Conservation (phyloP, 2,329 filamentous ascomycete genomes). For the Apiospora phragmitis region DNA sequence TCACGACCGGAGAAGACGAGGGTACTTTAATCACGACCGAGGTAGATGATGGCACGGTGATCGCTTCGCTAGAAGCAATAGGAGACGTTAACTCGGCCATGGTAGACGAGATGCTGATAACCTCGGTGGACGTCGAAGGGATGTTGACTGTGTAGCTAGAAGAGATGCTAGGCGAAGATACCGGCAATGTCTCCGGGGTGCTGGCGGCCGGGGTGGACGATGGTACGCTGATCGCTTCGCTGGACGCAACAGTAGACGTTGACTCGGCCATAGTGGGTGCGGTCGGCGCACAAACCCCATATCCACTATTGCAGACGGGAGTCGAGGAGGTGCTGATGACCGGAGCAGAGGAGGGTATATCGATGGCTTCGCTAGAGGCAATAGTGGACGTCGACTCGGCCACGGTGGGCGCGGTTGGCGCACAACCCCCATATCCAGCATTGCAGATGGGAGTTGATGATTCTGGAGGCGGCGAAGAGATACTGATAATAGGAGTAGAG, state of each 20-base stretch:
- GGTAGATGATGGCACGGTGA: not conserved
- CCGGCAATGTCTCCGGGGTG: no score
- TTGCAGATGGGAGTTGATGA: not conserved
- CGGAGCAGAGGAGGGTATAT: no score
- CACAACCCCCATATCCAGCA: not conserved
- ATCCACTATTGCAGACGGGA: not conserved
- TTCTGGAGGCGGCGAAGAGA: not conserved
- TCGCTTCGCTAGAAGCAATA: no score
- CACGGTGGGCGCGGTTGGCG: not conserved
- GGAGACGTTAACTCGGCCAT: not conserved
- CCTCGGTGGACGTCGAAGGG: conserved; percentile 2
- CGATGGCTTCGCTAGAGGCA: not conserved
- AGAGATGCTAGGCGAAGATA: not conserved
- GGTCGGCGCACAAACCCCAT: not conserved
- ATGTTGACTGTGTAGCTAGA: not conserved
- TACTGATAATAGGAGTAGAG: not conserved
- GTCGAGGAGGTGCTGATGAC: not conserved
- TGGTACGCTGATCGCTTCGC: not conserved
- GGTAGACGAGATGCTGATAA: not conserved
- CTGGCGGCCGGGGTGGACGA: not conserved
- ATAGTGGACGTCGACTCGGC: not conserved
- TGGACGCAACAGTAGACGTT: not conserved
- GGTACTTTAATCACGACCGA: not conserved
- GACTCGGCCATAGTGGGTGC: not conserved
- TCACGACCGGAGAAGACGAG: not conserved